Evolutionary conservation across 1,139 yeast genomes (phyloP), one percentile per base, ranked within the genome.

Genomic region (Saccharomyces hybrid): DNA sequence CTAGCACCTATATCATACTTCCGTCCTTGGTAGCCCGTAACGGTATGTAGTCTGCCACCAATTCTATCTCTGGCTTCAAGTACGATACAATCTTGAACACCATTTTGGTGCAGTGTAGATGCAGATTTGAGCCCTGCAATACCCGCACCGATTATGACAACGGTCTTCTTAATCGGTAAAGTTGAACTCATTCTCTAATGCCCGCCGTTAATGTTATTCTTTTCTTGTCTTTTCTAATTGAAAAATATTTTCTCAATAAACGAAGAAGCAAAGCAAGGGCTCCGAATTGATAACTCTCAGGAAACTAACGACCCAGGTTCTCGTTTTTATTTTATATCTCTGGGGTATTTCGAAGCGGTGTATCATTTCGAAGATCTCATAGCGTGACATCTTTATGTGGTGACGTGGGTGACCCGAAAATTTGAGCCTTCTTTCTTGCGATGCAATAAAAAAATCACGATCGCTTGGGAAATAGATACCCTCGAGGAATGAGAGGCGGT

Each of bases 81-180:
- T 13, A 84, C 69, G 1, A 82, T 65, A 47, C 78, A 72, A 25
- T 74, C 70, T 9, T 78, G 78, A 11, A 78, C 71, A 0, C 80
- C 77, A 1, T 72, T 63, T 13, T 68, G 63, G 11, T 79, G 67
- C 5, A 89, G 74, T 3, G 78, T 79, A 4, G 83, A 76, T 0
- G 95, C 93, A 0, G 96, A 87, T 61, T 86, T 84, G 47, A 89
- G 74, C 0, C 96, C 97, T 0, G 96, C 72, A 5, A 87, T 81
- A 0, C 97, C 97, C 8, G 88, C 96, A 2, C 97, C 97, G 9
- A 89, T 74, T 5, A 89, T 75, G 1, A 79, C 67, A 5, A 77
- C 81, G 30, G 55, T 57, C 26, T 54, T 57, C 31, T 57, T n/a
- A 14, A 16, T 42, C 16, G 47, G 47, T 23, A 31, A 31, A 31